These are phyloP conservation scores for Psilocybe cubensis DNA, from an alignment of 768 basidiomycete genomes.

Conservation along the genomic window DNA sequence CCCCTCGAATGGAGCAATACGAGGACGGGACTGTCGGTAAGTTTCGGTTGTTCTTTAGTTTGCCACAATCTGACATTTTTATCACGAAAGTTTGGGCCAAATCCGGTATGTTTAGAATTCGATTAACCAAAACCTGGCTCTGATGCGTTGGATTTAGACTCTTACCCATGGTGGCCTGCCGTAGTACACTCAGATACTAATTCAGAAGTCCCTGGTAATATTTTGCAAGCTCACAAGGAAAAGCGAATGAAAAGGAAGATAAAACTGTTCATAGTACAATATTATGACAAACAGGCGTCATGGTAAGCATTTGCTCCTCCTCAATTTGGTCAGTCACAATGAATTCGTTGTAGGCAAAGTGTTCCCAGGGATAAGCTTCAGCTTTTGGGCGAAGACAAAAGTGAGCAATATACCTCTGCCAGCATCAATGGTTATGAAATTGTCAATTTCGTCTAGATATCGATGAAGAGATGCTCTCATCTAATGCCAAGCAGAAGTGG, in stretches of 20 bases:
- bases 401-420: conserved; percentile 42
- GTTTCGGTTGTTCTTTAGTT: conserved; percentile 20
- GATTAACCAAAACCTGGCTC: not conserved
- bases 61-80: not conserved
- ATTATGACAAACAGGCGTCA: conserved; percentile 70
- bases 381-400: conserved; percentile 67
- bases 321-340: not conserved
- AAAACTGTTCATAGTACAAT: conserved; percentile 70
- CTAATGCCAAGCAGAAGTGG: conserved; percentile 61
- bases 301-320: conserved; percentile 47
- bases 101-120: conserved; percentile 47
- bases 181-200: conserved; percentile 71
- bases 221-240: conserved; percentile 30
- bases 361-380: conserved; percentile 58
- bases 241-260: conserved; percentile 40
- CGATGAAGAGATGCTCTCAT: conserved; percentile 63
- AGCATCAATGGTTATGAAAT: not conserved
- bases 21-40: conserved; percentile 66
- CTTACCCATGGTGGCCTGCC: conserved; percentile 90
- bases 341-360: conserved; percentile 55
- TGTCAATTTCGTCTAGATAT: conserved; percentile 46
- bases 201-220: conserved; percentile 52
- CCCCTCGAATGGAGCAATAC: conserved; percentile 17
- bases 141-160: conserved; percentile 42
- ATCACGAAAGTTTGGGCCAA: conserved; percentile 79